A percentile compares a stretch with the other conserved stretches of the same genome.
Evolutionary conservation across 2,329 filamentous ascomycete genomes (phyloP).

Genomic region (Sarocladium strictum): DNA sequence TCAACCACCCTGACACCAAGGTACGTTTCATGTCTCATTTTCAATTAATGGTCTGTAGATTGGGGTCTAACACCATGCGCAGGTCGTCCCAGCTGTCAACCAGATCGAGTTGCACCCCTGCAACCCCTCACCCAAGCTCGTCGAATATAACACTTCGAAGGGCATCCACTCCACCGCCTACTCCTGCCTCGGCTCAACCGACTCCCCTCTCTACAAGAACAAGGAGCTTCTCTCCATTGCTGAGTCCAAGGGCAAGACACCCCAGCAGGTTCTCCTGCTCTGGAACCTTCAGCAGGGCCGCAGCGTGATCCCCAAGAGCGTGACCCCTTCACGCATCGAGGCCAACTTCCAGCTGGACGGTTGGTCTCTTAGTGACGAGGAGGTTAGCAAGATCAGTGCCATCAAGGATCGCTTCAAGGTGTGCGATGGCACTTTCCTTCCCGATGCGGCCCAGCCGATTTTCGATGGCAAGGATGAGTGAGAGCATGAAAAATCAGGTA

Average conservation of each 20-base stretch:
- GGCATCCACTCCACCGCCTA: conserved; percentile 71
- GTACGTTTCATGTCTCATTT: conserved; percentile 57
- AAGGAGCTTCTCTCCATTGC: conserved; percentile 56
- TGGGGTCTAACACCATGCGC: background rate
- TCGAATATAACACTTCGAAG: conserved; percentile 66
- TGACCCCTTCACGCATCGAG: conserved; percentile 67
- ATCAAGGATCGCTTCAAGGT: conserved; percentile 77
- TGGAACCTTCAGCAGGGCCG: conserved; percentile 80
- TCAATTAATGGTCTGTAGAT: conserved; percentile 59
- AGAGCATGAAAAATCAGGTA: conserved; percentile 11
- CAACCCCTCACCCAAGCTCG: conserved; percentile 73
- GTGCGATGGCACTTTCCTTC: conserved; percentile 68
- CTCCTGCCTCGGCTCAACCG: conserved; percentile 65
- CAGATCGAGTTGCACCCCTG: conserved; percentile 78
- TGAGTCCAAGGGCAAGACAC: conserved; percentile 59
- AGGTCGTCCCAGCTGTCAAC: conserved; percentile 64
- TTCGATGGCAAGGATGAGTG: conserved; percentile 52
- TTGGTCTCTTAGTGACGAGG: conserved; percentile 66
- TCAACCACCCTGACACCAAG: conserved; percentile 65
- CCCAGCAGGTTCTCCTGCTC: conserved; percentile 69
- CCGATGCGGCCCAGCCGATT: conserved; percentile 62
- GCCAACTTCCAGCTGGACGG: conserved; percentile 71
- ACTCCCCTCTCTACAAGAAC: conserved; percentile 66
- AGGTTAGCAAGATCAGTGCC: conserved; percentile 61
- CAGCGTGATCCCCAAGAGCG: conserved; percentile 81